Base-by-base conservation (phyloP, 345 rosid genomes). In the Combretum micranthum region DNA sequence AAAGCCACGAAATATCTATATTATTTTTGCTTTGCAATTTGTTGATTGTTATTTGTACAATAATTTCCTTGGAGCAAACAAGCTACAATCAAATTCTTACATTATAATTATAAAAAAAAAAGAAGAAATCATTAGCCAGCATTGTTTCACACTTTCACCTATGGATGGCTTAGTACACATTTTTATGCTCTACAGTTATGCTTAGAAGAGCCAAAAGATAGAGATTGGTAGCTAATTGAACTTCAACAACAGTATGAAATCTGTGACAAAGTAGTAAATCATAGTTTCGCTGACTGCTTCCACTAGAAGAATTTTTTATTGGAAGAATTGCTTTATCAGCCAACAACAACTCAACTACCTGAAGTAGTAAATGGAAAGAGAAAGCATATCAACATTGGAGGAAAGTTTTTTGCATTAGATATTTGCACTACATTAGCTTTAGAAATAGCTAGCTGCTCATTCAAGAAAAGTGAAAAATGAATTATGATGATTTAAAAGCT, bases 281-380 rank as follows among this genome's bases (percentile, higher is more conserved):
- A 62, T 79, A 82, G 64, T 74, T 79, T 25, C 82, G 80, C 52
- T 82, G 87, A 60, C 79, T 65, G 73, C 87, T 82, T 60, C 87
- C 87, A 15, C 75, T 68, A 0, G 77, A 65, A 59, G 87, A 74
- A 67, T 54, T 76, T 68, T 82, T 84, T 66, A 79, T 79, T 3
- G 87, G 87, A 67, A 82, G 87, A 67, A 79, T 71, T 49, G 72
- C 87, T 72, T 79, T 82, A 47, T 82, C 78, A 42, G 76, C 75
- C 25, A 82, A 56, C 82, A 84, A 79, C 19, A 79, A 61, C 56
- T 82, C 84, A 42, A 82, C 87, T 44, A 78, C 87, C 84, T 82
- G 71, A 25, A 71, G 45, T 62, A 44, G 39, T 22, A 57, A 15
- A 32, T 67, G 42, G 54, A 32, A 23, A 13, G 50, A 21, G 17